These are phyloP conservation scores for Acephala macrosclerotiorum DNA, from an alignment of 2,329 filamentous ascomycete genomes.

Conservation along the genomic window DNA sequence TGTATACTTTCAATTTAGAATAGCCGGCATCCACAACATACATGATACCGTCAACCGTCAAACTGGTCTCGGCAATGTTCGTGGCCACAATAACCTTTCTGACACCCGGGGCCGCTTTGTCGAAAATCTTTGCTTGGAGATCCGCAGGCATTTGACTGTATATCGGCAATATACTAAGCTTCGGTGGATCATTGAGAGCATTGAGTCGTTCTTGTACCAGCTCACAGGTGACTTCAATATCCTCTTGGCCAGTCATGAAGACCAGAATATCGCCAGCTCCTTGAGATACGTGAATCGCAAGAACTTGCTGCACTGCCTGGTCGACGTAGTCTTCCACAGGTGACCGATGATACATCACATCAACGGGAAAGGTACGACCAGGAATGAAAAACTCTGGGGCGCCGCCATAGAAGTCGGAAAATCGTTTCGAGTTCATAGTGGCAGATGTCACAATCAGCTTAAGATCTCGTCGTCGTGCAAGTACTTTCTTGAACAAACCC, in stretches of 20 bases:
- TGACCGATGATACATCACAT: slow-evolving; percentile 93
- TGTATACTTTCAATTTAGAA: slow-evolving; percentile 98
- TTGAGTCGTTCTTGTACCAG: slow-evolving; percentile 86
- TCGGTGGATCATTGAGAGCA: slow-evolving; percentile 91
- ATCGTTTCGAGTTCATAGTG: slow-evolving; percentile 97
- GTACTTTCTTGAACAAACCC: slow-evolving; percentile 96
- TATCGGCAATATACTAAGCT: slow-evolving; percentile 93
- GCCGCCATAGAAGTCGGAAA: slow-evolving; percentile 94
- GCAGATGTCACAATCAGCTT: slow-evolving; percentile 98
- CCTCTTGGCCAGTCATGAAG: slow-evolving; percentile 99
- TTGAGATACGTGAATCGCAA: slow-evolving; percentile 96
- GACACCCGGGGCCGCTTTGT: slow-evolving; percentile 86
- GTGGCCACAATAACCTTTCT: slow-evolving; percentile 98
- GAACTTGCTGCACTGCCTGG: slow-evolving; percentile 92
- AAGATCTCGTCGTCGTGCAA: slow-evolving; percentile 86
- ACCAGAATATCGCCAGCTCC: slow-evolving; percentile 92
- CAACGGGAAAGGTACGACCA: slow-evolving; percentile 94
- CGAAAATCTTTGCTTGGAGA: slow-evolving; percentile 96
- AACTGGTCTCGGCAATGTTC: slow-evolving; percentile 96
- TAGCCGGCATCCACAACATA: slow-evolving; percentile 97
- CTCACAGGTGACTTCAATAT: slow-evolving; percentile 97
- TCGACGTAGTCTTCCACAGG: slow-evolving; percentile 99
- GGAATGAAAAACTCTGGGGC: slow-evolving; percentile 97
- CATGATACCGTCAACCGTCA: slow-evolving; percentile 99
- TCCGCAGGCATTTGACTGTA: slow-evolving; percentile 99